Evolutionary conservation across 164 flowering plant genomes (phyloP).

Genomic region (Stephania japonica): DNA sequence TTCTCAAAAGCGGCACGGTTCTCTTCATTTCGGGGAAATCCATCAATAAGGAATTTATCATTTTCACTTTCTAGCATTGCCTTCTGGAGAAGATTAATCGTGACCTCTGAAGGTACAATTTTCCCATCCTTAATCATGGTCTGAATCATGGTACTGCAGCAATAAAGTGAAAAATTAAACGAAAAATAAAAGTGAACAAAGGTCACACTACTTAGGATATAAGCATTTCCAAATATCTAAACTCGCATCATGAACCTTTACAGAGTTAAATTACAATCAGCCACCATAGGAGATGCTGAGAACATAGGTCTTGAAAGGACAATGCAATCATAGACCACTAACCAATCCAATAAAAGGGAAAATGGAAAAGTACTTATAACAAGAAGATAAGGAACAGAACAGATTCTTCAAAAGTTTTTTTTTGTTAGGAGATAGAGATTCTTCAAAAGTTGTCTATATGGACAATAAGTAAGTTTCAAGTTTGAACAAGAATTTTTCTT

Average conservation of each 20-base stretch:
- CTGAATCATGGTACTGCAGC: conserved; percentile 74
- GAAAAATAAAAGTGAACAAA: not conserved
- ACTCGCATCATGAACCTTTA: not conserved
- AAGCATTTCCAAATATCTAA: not conserved
- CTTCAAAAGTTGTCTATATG: too few species aligned
- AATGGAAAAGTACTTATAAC: not conserved
- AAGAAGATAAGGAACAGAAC: not conserved
- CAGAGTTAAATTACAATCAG: not conserved
- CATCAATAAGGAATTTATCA: conserved; percentile 90
- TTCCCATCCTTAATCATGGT: conserved; percentile 89
- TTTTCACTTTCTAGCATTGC: conserved; percentile 74
- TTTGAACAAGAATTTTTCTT: too few species aligned
- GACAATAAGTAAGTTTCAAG: too few species aligned
- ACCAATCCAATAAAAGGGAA: not conserved
- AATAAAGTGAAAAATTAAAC: not conserved
- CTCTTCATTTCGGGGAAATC: conserved; percentile 95
- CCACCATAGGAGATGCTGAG: not conserved
- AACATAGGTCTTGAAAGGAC: not conserved
- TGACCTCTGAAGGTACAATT: conserved; percentile 95
- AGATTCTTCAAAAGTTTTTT: not conserved
- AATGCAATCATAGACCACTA: not conserved
- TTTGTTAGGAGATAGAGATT: too few species aligned
- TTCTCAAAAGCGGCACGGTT: conserved; percentile 90
- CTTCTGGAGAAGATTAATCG: conserved; percentile 76
- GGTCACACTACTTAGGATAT: not conserved